phyloP scores from a whole-genome alignment of 306 rosid genomes.

The Dryas alaskensis region DNA sequence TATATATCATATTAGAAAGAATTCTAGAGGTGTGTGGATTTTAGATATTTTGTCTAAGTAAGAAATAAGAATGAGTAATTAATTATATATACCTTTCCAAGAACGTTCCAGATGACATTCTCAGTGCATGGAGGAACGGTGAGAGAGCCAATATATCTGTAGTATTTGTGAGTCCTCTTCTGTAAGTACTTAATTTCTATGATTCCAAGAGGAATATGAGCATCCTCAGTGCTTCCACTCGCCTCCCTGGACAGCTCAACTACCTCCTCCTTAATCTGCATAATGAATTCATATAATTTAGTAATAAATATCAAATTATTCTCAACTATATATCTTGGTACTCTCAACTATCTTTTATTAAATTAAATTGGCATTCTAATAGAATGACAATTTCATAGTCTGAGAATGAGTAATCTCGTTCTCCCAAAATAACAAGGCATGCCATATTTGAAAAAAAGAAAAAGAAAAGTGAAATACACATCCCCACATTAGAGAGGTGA shows the following conservation, averaged over 20 bases:
- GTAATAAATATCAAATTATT: not conserved
- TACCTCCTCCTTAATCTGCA: conserved; percentile 54
- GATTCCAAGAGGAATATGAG: conserved; percentile 43
- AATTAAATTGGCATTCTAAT: no score
- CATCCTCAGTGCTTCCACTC: conserved; percentile 27
- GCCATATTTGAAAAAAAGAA: no score
- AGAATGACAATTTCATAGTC: no score
- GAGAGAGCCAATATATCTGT: conserved; percentile 72
- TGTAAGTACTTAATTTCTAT: conserved; percentile 35
- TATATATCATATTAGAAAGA: no score
- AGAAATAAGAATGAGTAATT: not conserved
- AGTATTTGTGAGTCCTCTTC: conserved; percentile 44
- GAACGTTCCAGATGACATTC: conserved; percentile 62
- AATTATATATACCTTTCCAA: conserved; percentile 49
- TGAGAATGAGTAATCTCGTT: no score
- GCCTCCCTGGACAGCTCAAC: conserved; percentile 36
- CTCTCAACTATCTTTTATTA: no score
- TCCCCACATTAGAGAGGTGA: no score
- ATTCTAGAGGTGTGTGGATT: not conserved
- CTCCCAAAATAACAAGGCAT: no score
- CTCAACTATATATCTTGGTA: not conserved
- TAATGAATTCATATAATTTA: not conserved
- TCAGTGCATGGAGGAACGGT: conserved; percentile 89
- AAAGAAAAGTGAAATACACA: no score
- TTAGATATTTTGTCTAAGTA: no score